phyloP scores from a whole-genome alignment of 2,329 filamentous ascomycete species.

The Nakataea oryzae region DNA sequence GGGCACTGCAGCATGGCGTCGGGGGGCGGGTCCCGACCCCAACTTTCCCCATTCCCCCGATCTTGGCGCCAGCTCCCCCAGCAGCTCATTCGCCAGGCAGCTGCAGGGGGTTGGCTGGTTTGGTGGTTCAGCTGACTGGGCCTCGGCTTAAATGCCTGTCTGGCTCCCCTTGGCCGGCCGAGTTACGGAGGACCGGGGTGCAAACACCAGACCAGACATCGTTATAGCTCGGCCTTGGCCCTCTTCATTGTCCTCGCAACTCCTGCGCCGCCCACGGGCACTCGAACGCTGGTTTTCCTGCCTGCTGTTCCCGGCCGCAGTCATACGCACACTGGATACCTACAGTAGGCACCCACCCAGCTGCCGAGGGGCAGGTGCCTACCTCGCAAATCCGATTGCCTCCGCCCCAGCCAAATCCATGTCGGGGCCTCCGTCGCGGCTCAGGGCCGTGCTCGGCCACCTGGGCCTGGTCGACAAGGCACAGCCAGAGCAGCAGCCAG shows the following conservation, averaged over 20 bases:
- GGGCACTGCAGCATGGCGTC: not conserved
- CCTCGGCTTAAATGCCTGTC: not conserved
- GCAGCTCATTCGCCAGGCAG: not conserved
- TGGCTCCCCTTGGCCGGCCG: not conserved
- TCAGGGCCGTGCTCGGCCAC: conserved; percentile 46
- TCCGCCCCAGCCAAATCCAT: conserved; percentile 26
- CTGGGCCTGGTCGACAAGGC: conserved; percentile 21
- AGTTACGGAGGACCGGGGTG: not conserved
- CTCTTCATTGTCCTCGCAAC: not conserved
- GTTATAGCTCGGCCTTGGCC: not conserved
- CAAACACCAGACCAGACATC: not conserved
- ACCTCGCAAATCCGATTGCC: too few species aligned
- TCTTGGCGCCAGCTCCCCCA: conserved; percentile 2
- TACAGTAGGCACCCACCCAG: too few species aligned
- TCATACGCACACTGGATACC: too few species aligned
- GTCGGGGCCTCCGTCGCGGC: conserved; percentile 53
- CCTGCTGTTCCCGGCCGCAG: not conserved
- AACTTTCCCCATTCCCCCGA: conserved; percentile 5
- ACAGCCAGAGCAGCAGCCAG: not conserved
- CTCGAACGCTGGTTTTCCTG: not conserved
- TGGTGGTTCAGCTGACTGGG: not conserved
- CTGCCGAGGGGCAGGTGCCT: too few species aligned
- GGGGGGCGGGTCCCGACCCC: not conserved
- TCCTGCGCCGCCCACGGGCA: not conserved
- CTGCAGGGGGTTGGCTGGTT: not conserved